Evolutionary conservation across 139 green algal genomes (phyloP).

Genomic region (Chlorella sp.): DNA sequence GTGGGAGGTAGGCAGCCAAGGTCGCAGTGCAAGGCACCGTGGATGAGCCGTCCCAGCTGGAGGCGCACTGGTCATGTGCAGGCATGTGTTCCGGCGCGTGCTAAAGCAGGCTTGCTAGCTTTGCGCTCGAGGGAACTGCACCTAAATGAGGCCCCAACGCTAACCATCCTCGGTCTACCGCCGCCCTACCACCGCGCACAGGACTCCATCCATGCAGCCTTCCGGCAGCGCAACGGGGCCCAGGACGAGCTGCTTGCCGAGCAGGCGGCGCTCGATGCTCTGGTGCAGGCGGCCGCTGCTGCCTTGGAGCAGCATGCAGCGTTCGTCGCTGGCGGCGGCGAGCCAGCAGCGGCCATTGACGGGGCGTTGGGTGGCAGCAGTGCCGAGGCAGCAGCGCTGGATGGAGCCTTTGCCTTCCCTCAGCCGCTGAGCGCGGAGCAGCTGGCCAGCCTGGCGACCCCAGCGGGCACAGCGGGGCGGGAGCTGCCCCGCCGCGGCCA

Average conservation of each 20-base stretch:
- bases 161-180: no score
- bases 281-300: neutral
- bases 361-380: neutral
- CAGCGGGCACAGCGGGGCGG: neutral
- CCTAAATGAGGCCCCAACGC: no score
- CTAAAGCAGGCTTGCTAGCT: no score
- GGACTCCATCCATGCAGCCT: neutral
- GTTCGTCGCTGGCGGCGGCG: neutral
- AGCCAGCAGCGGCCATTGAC: neutral
- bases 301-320: conserved; percentile 13
- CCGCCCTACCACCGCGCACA: neutral
- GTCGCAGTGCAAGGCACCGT: no score
- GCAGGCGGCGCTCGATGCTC: neutral
- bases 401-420: neutral
- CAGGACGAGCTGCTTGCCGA: conserved; percentile 2
- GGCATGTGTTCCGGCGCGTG: no score
- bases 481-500: no score
- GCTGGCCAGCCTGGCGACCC: conserved; percentile 8
- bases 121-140: no score
- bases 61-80: no score
- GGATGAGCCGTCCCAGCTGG: no score
- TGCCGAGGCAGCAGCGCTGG: neutral
- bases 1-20: neutral
- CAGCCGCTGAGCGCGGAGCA: neutral
- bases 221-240: neutral